Evolutionary conservation across 192 early-diverging fungal species (phyloP).

Genomic region (Haplosporangium gracile): DNA sequence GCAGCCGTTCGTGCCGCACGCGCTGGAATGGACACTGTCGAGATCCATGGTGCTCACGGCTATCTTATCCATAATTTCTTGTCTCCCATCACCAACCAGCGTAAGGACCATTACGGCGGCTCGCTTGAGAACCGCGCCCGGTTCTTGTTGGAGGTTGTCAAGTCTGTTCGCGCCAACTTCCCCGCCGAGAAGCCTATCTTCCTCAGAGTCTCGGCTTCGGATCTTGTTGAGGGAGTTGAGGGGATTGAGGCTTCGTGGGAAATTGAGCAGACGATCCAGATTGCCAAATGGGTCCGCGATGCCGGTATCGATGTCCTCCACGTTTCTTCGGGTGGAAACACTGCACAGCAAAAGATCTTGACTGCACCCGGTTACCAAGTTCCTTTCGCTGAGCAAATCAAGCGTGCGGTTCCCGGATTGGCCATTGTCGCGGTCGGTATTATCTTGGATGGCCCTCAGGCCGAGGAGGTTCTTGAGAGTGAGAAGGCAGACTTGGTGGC

Average conservation of each 20-base stretch:
- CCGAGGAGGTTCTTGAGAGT: conserved; percentile 74
- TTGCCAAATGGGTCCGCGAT: conserved; percentile 65
- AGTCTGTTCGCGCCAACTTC: conserved; percentile 77
- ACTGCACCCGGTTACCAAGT: conserved; percentile 74
- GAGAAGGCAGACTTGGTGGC: conserved; percentile 82
- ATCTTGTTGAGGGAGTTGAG: conserved; percentile 71
- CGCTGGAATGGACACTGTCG: conserved; percentile 92
- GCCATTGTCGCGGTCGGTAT: conserved; percentile 76
- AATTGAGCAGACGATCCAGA: conserved; percentile 76
- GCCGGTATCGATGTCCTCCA: conserved; percentile 92
- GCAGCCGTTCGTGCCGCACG: conserved; percentile 78
- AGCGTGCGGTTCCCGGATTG: conserved; percentile 67
- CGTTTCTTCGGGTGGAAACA: conserved; percentile 82
- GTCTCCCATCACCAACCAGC: conserved; percentile 82
- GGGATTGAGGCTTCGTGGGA: conserved; percentile 72
- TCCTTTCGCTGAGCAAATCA: conserved; percentile 75
- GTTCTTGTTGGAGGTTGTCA: conserved; percentile 78
- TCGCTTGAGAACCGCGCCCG: conserved; percentile 90
- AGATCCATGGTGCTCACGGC: conserved; percentile 94
- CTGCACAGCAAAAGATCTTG: conserved; percentile 64
- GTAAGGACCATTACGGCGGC: conserved; percentile 95
- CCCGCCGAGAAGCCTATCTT: conserved; percentile 87
- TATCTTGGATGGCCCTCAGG: conserved; percentile 75
- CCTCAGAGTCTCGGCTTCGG: conserved; percentile 84
- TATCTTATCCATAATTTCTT: conserved; percentile 89